These are phyloP conservation scores for Zalerion maritima DNA, from an alignment of 495 filamentous ascomycete genomes.

Conservation along the genomic window DNA sequence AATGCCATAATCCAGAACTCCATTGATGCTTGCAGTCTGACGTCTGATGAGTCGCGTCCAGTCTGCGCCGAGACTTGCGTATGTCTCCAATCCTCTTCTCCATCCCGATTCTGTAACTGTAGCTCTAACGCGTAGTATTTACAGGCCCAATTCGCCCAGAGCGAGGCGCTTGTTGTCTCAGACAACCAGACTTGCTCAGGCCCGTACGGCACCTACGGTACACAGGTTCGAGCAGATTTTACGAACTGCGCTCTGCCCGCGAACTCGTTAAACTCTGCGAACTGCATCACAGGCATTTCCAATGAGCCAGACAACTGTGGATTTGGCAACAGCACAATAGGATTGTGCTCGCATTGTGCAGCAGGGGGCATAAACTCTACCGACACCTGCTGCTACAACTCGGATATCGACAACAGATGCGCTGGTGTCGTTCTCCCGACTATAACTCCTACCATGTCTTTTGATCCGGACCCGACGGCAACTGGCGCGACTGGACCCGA, in stretches of 20 bases:
- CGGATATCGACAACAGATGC: conserved; percentile 59
- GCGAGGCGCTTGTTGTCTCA: conserved; percentile 70
- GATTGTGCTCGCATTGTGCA: conserved; percentile 77
- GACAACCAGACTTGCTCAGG: conserved; percentile 58
- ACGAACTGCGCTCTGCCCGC: conserved; percentile 73
- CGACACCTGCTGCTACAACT: conserved; percentile 84
- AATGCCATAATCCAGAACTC: conserved; percentile 93
- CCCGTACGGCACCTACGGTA: conserved; percentile 45
- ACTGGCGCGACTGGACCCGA: conserved; percentile 13
- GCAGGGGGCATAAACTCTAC: conserved; percentile 75
- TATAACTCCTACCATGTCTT: conserved; percentile 53
- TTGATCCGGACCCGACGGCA: conserved; percentile 35
- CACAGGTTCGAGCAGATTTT: conserved; percentile 83
- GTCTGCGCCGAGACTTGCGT: conserved; percentile 89
- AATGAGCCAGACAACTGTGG: conserved; percentile 89
- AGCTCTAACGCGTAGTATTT: too few species aligned
- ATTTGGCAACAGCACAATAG: conserved; percentile 62
- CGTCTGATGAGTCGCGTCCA: conserved; percentile 47
- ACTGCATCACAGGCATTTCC: conserved; percentile 56
- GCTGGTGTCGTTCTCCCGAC: conserved; percentile 57
- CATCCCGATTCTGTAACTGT: not conserved
- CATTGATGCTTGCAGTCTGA: conserved; percentile 50
- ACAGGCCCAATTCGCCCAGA: conserved; percentile 73
- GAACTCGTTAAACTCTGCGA: conserved; percentile 50
- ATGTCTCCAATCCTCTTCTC: conserved; percentile 20